Percentiles rank a stretch among this genome's conserved stretches.
These are phyloP conservation scores for Hyaloscypha finlandica DNA, from an alignment of 495 filamentous ascomycete species.

Conservation along the genomic window DNA sequence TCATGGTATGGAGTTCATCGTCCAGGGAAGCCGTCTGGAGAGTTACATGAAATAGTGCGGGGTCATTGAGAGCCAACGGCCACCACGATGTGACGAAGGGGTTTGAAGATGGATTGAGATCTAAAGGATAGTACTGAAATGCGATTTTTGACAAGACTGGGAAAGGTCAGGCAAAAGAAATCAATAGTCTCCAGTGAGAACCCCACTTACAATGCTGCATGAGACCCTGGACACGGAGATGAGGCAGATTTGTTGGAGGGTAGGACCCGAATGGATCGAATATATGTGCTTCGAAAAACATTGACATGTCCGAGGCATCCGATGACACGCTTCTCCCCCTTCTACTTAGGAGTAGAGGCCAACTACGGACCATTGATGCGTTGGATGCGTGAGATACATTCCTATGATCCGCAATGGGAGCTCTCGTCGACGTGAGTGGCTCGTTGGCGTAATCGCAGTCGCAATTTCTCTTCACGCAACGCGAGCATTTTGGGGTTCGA, in stretches of 20 bases:
- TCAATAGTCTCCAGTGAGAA: not conserved
- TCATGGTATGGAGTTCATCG: conserved; percentile 49
- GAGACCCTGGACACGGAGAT: conserved; percentile 47
- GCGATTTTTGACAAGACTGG: conserved; percentile 53
- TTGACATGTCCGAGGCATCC: conserved; percentile 8
- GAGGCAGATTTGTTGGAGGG: conserved; percentile 48
- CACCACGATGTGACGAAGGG: conserved; percentile 57
- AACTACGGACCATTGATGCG: not conserved
- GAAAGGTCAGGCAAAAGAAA: not conserved
- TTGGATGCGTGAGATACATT: not conserved
- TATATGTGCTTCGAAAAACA: conserved; percentile 27
- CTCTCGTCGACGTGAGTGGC: conserved; percentile 36
- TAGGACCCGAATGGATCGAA: conserved; percentile 56
- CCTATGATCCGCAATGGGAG: not conserved
- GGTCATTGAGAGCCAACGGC: conserved; percentile 51
- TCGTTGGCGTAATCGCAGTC: conserved; percentile 51
- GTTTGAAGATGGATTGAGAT: conserved; percentile 48
- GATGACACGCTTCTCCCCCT: not conserved
- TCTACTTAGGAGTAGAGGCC: not conserved
- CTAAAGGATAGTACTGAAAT: conserved; percentile 56
- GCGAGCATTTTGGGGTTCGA: conserved; percentile 48
- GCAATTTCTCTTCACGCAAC: conserved; percentile 46
- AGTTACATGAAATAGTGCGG: conserved; percentile 54
- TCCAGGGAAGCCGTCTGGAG: conserved; percentile 56
- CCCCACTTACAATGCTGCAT: conserved; percentile 49